Conservation (phyloP, 2,329 filamentous ascomycete genomes). For the Drechmeria coniospora region DNA sequence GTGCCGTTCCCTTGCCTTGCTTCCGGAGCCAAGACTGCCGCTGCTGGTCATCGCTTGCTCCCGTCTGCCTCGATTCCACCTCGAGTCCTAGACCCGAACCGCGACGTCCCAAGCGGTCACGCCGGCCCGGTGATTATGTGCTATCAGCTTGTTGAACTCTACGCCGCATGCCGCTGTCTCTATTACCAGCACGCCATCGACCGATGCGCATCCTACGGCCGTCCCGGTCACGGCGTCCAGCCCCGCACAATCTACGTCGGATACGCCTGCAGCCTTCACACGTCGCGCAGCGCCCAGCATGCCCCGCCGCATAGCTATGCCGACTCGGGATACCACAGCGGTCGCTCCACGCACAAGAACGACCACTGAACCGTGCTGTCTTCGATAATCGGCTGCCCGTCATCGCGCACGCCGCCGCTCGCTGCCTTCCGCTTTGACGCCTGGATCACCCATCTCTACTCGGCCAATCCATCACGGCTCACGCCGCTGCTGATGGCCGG, state of each 20-base stretch:
- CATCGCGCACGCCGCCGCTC: slow-evolving; percentile 25
- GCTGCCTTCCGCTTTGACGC: slow-evolving; percentile 25
- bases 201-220: slow-evolving; percentile 61
- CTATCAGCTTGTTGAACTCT: slow-evolving; percentile 72
- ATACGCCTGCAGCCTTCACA: slow-evolving; percentile 46
- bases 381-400: slow-evolving; percentile 30
- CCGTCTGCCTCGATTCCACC: no score
- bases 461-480: slow-evolving; percentile 30
- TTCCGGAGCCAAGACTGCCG: no score
- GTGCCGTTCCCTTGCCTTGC: no score
- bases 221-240: slow-evolving; percentile 54
- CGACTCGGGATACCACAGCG: slow-evolving; percentile 39
- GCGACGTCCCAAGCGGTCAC: no score
- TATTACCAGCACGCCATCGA: slow-evolving; percentile 83
- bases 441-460: slow-evolving; percentile 35
- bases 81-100: no score
- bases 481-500: slow-evolving; percentile 32
- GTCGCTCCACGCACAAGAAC: slow-evolving; percentile 27
- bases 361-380: slow-evolving; percentile 39
- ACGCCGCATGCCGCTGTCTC: slow-evolving; percentile 72
- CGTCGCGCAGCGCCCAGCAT: slow-evolving; percentile 21
- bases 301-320: slow-evolving; percentile 28
- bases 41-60: no score
- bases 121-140: slow-evolving; percentile 54
- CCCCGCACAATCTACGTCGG: slow-evolving; percentile 70